These are phyloP conservation scores for Apiospora saccharicola DNA, from an alignment of 2,329 filamentous ascomycete species.

Conservation along the genomic window DNA sequence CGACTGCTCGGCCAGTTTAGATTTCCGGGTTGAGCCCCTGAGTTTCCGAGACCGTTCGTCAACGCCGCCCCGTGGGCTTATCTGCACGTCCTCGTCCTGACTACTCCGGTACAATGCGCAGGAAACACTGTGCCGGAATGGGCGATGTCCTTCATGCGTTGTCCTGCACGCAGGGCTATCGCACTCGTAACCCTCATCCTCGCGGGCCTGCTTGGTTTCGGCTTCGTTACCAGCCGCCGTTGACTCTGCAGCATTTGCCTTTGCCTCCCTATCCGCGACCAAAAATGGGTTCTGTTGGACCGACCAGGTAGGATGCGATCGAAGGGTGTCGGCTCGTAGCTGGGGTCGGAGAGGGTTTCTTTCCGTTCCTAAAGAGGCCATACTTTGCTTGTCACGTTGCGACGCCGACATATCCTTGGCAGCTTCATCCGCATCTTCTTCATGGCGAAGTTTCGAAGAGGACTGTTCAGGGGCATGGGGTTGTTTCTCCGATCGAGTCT, in stretches of 20 bases:
- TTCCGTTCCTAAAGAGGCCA: not conserved
- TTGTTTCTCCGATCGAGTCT: not conserved
- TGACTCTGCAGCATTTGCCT: not conserved
- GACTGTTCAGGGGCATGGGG: not conserved
- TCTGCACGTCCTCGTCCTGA: constrained; percentile 27
- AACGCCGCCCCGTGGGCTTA: not conserved
- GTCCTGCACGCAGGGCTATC: constrained; percentile 41
- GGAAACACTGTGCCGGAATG: constrained; percentile 44
- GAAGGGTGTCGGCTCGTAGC: not conserved
- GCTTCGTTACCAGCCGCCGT: not conserved
- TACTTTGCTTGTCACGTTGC: not conserved
- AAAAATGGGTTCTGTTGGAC: constrained; percentile 36
- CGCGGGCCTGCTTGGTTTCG: not conserved
- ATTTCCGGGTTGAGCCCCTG: constrained; percentile 1
- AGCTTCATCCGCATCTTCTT: not conserved
- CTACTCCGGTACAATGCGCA: constrained; percentile 38
- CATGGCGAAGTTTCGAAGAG: not conserved
- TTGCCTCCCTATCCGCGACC: constrained; percentile 33
- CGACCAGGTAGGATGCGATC: constrained; percentile 24
- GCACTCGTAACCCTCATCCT: constrained; percentile 32
- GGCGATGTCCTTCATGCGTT: constrained; percentile 40
- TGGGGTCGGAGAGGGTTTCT: not conserved
- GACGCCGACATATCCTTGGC: not conserved
- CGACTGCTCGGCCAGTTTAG: constrained; percentile 21
- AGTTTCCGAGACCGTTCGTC: constrained; percentile 18